A percentile compares a stretch with the other conserved stretches of the same genome.
Conservation (phyloP, 2,329 filamentous ascomycete species). For the Colletotrichum sp. region DNA sequence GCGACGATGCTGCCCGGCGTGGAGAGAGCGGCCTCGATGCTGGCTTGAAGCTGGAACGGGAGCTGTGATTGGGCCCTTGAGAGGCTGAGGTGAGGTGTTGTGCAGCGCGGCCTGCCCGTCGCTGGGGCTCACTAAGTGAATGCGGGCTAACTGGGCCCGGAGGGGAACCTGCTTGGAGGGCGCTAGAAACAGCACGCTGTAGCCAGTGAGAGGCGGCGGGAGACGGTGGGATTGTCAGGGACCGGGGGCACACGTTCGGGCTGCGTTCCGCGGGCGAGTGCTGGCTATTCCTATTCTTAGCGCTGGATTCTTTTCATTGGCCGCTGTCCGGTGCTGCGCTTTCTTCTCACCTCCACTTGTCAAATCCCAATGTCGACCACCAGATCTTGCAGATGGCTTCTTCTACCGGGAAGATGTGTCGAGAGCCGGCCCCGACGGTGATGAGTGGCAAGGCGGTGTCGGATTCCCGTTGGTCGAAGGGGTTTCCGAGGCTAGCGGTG, state of each 20-base stretch:
- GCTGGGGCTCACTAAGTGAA: neutral
- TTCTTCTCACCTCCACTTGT: constrained; percentile 13
- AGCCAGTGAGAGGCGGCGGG: constrained; percentile 3
- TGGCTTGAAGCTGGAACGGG: neutral
- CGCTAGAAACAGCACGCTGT: constrained; percentile 3
- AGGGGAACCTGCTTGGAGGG: neutral
- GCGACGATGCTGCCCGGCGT: neutral
- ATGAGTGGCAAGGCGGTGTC: constrained; percentile 7
- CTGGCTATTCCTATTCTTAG: constrained; percentile 30
- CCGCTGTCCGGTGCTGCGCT: constrained; percentile 2
- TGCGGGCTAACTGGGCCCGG: neutral
- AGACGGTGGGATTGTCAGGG: neutral
- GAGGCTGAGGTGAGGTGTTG: constrained; percentile 18
- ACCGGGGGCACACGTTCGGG: constrained; percentile 15
- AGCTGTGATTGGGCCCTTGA: constrained; percentile 6
- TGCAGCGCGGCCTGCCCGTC: constrained; percentile 18
- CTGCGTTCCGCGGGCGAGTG: constrained; percentile 8
- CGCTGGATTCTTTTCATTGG: constrained; percentile 28
- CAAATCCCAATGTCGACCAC: constrained; percentile 15
- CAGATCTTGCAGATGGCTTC: constrained; percentile 1
- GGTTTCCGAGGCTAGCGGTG: neutral
- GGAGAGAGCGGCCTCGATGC: neutral
- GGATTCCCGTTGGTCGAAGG: neutral
- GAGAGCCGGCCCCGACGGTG: neutral
- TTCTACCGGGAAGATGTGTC: constrained; percentile 10